Evolutionary conservation across 768 basidiomycete species (phyloP).

Genomic region (Piloderma croceum): DNA sequence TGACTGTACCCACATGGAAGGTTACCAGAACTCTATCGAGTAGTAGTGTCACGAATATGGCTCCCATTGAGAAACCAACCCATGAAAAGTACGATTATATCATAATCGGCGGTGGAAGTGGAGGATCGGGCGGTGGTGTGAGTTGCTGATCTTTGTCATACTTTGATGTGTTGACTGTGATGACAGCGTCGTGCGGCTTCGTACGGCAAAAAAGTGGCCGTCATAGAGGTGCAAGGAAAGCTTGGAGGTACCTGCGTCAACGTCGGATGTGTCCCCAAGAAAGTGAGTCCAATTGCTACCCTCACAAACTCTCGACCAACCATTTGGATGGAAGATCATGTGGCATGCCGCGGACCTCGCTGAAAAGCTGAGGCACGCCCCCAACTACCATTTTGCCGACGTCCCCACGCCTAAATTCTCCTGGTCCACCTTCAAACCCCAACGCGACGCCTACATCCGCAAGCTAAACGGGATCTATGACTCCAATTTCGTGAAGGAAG

Average conservation of each 20-base stretch:
- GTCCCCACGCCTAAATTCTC: conserved; percentile 60
- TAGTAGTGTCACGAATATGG: conserved; percentile 47
- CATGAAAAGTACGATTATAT: conserved; percentile 75
- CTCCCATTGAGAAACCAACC: conserved; percentile 60
- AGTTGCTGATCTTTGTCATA: conserved; percentile 32
- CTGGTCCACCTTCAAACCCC: conserved; percentile 88
- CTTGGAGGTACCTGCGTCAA: conserved; percentile 98
- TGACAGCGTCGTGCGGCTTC: conserved; percentile 79
- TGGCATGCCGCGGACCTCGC: conserved; percentile 93
- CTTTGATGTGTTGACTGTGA: not conserved
- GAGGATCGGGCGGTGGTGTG: conserved; percentile 84
- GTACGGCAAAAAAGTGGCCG: conserved; percentile 90
- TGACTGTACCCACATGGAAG: conserved; percentile 26
- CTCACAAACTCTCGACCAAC: conserved; percentile 1
- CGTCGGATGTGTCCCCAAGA: conserved; percentile 98
- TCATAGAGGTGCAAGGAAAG: conserved; percentile 69
- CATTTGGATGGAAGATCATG: conserved; percentile 69
- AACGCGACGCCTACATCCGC: conserved; percentile 93
- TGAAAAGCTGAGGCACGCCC: conserved; percentile 72
- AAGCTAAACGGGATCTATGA: conserved; percentile 89
- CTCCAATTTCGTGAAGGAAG: conserved; percentile 79
- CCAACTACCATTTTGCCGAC: conserved; percentile 70
- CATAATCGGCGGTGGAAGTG: conserved; percentile 90
- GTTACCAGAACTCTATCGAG: conserved; percentile 41
- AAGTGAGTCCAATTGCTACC: conserved; percentile 24